Base-by-base conservation (phyloP, 2,329 filamentous ascomycete species). In the Alternaria rosae region DNA sequence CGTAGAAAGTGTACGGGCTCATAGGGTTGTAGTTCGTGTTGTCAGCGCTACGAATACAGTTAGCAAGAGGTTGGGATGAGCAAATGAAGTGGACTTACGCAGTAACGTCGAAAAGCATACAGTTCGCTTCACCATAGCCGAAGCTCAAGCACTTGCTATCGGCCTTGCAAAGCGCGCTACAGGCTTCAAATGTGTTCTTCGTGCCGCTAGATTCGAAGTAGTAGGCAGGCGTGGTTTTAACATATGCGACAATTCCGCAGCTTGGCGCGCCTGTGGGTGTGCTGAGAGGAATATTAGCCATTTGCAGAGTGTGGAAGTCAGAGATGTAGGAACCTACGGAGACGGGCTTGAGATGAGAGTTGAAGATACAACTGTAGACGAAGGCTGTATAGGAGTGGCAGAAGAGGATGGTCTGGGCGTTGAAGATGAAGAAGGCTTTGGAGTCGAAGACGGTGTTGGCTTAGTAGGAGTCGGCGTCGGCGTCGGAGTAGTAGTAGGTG, bases 1-100 rank as follows among this genome's bases (percentile, higher is more conserved):
- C 72, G 68, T 77, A 77, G 66, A 77, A 77, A 10, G 74, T 76
- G 67, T 77, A 77, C 3, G 75, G 75, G 1, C 71, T 74, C 67
- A 68, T 72, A 45, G 75, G 75, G 64, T 77, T 77, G 65, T 70
- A 70, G 60, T 76, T 75, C 25, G 69, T 72, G 66, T 77, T 77
- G n/a, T 72, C 69, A 38, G 61, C 59, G 9, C 73, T 77, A 53
- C 17, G 10, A 6, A 5, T 23, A 17, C 30, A 23, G 32, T 58
- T 10, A 58, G 48, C 7, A 25, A 15, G 5, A 38, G 48, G 42
- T 4, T 13, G 35, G 10, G 10, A 20, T 25, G 7, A 26, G 35
- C 4, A 10, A 30, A 52, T 17, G 15, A 43, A 38, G 10, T 25
- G 38, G 28, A 63, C 74, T n/a, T 72, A 77, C 73, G 70, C 73